Evolutionary conservation across 2,329 filamentous ascomycete species (phyloP), one percentile per base, ranked within the genome.

Genomic region (Penicillium sp.): DNA sequence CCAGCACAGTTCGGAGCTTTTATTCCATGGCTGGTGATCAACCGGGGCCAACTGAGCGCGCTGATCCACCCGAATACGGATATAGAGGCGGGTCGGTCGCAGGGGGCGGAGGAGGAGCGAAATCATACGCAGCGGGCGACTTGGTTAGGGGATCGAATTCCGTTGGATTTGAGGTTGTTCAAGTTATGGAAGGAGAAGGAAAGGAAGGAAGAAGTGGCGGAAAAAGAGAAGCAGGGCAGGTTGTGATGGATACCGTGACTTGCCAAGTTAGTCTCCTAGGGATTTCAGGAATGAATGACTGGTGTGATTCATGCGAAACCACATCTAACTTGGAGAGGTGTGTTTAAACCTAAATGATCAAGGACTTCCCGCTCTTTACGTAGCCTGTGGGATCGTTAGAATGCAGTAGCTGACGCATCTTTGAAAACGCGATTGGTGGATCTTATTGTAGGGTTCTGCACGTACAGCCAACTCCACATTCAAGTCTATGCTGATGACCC

Each of bases 1-100:
- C 93, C 92, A 0, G 87, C 86, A 3, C 90, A 96, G 72, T 96
- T 96, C 68, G 92, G 92, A 0, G 92, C 93, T 0, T 96, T 96
- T 67, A 78, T 97, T 39, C 83, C 90, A 0, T 96, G 92, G 92
- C 77, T 96, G 29, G 84, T 90, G 29, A 85, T 96, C 56, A 88
- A 93, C 75, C 82, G 92, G 5, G 92, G 92, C 0, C 90, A 90
- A 2, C 74, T 96, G 58, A 92, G 89, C 48, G 91, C 80, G 4
- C 77, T 97, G 21, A 73, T 96, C 1, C 93, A 96, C 73, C 91
- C 92, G 0, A 96, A 96, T 68, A 92, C 89, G 0, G 39, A 41
- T 21, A 56, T 62, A 1, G 63, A 68, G 3, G 11, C 26, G n/a
- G 35, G 35, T n/a, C 35, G n/a, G 16, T 37, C 6, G 19, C 5